Evolutionary conservation across 2,329 filamentous ascomycete genomes (phyloP), one percentile per base, ranked within the genome.

Genomic region (Alternaria infectoria): DNA sequence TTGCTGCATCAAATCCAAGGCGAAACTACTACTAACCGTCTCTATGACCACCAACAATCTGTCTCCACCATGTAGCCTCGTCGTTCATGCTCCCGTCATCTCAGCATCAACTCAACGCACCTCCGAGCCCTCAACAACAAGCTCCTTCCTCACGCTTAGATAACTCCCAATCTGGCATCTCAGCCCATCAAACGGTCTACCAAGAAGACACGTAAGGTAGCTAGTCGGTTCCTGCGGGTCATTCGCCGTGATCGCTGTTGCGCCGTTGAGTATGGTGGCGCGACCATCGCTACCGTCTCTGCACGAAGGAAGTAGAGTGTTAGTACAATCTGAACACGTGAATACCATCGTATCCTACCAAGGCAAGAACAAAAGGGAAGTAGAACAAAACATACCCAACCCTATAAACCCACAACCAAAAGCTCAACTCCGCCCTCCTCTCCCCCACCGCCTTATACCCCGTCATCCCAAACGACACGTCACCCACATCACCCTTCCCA

Each of bases 151-250:
- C 9, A 57, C 54, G 43, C 69, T 73, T 60, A 71, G 36, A 17
- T 49, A 32, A 2, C 68, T 60, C 13, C 49, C 50, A n/a, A 70
- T 50, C 5, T 56, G 25, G 36, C 70, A 73, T 10, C 66, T 54
- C 46, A 73, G 7, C 2, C 68, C 69, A 59, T 72, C 69, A 0
- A 65, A 59, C 3, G 69, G 70, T 30, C 50, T 19, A 2, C 69
- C 68, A 1, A 32, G 36, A 2, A 72, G 30, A 28, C 70, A 72
- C 3, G 66, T 72, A 0, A 73, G 58, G 43, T 67, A 72, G 19
- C 66, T 65, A 3, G 52, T 61, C 8, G 62, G 49, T 32, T 68
- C 62, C 3, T 23, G 19, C 2, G 65, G 54, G 21, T 71, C 60
- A 13, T 73, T 73, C 6, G 65, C 67, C 0, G 70, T 72, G 7